Base-by-base conservation (phyloP, 495 filamentous ascomycete species). In the Aspergillus sclerotioniger region DNA sequence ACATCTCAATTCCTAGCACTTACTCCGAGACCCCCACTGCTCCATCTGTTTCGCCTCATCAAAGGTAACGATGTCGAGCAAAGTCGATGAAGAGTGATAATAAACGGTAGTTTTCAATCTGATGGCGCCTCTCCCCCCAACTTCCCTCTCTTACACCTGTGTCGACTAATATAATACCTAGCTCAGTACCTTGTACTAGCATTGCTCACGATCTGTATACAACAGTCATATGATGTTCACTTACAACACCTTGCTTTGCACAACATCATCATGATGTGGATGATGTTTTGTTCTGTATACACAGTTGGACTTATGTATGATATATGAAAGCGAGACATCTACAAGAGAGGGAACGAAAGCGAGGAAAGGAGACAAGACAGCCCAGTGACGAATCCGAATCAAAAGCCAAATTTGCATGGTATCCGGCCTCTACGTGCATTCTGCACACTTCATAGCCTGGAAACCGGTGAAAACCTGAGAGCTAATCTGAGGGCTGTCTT, bases 381-480 rank as follows among this genome's bases (percentile, higher is more conserved):
- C 77, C 78, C 76, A 47, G 62, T 80, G 79, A 81, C 75, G 79
- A 82, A 68, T 55, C 50, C 58, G 57, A 70, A 69, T 74, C 78
- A 80, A 81, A 82, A 82, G 79, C 79, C 79, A 82, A 82, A 82
- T 67, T 76, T 80, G 78, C 64, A 74, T 60, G 78, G 66, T 75
- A 80, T 71, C 79, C 77, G 74, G 67, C 69, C 50, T 46, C 17
- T 48, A n/a, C 47, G 56, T 44, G 37, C 61, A 32, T 16, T 15
- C 8, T 31, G 20, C 25, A 50, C 31, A 8, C 44, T 41, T 51
- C 57, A 58, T 41, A 59, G 68, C 59, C 63, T 71, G 79, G 79
- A 79, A 73, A 72, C 69, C 76, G 44, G 68, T 82, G 79, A 76
- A 72, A 80, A 82, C 78, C 61, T 67, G 79, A 82, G 79, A 82